Evolutionary conservation across 805 yeast species (phyloP), one percentile per base, ranked within the genome.

Genomic region (Saccharomycopsis oosterbeekiorum): DNA sequence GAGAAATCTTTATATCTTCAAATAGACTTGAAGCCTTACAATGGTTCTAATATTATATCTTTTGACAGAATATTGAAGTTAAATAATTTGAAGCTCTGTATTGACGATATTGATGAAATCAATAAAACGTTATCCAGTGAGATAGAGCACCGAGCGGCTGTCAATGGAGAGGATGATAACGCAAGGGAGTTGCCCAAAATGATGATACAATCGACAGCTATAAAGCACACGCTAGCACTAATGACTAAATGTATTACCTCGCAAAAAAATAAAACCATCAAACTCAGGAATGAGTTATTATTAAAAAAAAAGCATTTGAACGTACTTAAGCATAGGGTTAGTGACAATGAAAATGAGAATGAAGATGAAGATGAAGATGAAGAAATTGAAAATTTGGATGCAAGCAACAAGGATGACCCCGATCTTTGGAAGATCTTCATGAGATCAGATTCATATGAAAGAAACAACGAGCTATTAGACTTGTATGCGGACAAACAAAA

Each of bases 41-140:
- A 42, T 63, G 66, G 41, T 11, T 69, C 68, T 56, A 43, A 43
- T 14, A 68, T 75, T 12, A 67, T 75, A 59, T 64, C 75, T 0
- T 75, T 70, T 62, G 77, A 74, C 59, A 77, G 73, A 59, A 71
- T 74, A 8, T 73, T 75, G 76, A 74, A 73, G 56, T 60, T 75
- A 62, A 71, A 74, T 56, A 75, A 74, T 53, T 67, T 71, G 26
- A 71, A 74, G 12, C 62, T 70, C n/a, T 73, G 77, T 61, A 68
- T 74, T 2, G 61, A 65, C 19, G 78, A 75, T 59, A 62, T 73
- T 19, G 59, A 59, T 54, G 59, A 47, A 11, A 62, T 60, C n/a
- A 62, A 60, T 36, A 15, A 62, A 43, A 61, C 60, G 24, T 47
- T 62, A 17, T 37, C 41, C n/a, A 14, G 14, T 17, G 34, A 15